Conservation (phyloP, 257 asterid genomes). For the Plantago ovata region DNA sequence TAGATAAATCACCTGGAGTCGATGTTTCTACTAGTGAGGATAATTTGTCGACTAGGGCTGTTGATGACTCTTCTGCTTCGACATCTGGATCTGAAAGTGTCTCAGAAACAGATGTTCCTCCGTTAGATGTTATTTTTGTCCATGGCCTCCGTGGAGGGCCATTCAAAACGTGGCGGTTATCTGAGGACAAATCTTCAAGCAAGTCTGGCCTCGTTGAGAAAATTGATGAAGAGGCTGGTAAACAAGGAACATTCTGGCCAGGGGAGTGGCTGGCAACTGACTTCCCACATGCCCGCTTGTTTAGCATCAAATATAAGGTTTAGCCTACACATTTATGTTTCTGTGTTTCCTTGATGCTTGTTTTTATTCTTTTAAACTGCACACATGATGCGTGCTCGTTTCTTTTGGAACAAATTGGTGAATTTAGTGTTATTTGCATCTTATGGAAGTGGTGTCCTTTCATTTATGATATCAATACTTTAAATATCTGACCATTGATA, state of each 20-base stretch:
- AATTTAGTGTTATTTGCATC: no score
- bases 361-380: no score
- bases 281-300: conserved; percentile 90
- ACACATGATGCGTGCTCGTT: no score
- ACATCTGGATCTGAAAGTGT: conserved; percentile 44
- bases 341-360: conserved; percentile 8
- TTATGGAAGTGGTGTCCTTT: not conserved
- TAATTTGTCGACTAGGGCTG: conserved; percentile 26
- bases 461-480: conserved; percentile 6
- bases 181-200: conserved; percentile 94
- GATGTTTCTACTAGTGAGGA: conserved; percentile 39
- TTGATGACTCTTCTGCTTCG: conserved; percentile 45
- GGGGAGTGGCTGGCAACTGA: conserved; percentile 97
- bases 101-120: conserved; percentile 52
- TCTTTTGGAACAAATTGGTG: no score
- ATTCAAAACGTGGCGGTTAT: conserved; percentile 94
- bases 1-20: conserved; percentile 29
- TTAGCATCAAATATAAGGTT: conserved; percentile 94
- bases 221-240: conserved; percentile 98
- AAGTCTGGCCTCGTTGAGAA: conserved; percentile 99
- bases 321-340: conserved; percentile 2
- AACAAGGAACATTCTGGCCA: conserved; percentile 98
- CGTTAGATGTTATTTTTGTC: conserved; percentile 80
- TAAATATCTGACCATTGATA: conserved; percentile 18
- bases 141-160: conserved; percentile 99